Percentiles rank a stretch among this genome's conserved stretches.
phyloP scores from a whole-genome alignment of 73 alveolate genomes.

The Paramecium primaurelia region DNA sequence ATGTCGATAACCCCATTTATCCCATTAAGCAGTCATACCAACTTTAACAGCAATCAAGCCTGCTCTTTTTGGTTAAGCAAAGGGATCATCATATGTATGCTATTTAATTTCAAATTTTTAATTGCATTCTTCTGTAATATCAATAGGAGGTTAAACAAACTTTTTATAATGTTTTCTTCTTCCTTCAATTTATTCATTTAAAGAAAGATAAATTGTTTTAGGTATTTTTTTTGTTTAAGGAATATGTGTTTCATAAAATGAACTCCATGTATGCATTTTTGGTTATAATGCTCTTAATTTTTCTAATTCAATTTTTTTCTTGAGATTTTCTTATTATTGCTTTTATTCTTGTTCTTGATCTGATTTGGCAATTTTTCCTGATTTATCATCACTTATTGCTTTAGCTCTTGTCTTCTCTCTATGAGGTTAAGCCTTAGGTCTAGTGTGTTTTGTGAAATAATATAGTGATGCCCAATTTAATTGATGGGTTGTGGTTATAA shows the following conservation, averaged over 20 bases:
- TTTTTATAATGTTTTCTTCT: not conserved
- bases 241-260: constrained; percentile 24
- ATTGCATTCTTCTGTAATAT: not conserved
- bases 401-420: constrained; percentile 30
- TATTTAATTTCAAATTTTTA: not conserved
- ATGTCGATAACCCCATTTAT: constrained; percentile 82
- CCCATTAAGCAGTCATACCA: constrained; percentile 86
- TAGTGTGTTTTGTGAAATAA: not conserved
- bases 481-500: not conserved
- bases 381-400: constrained; percentile 44
- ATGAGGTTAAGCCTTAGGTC: not conserved
- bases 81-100: constrained; percentile 37
- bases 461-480: not conserved
- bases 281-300: constrained; percentile 38
- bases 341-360: constrained; percentile 32
- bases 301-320: constrained; percentile 30
- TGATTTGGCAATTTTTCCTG: constrained; percentile 45
- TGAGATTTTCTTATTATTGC: not conserved
- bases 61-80: constrained; percentile 58
- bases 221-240: not conserved
- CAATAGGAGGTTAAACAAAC: not conserved
- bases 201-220: not conserved
- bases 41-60: constrained; percentile 80
- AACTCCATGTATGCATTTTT: constrained; percentile 1
- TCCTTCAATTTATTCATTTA: not conserved